phyloP scores from a whole-genome alignment of 208 protist species.

The Trypanosoma caninum region DNA sequence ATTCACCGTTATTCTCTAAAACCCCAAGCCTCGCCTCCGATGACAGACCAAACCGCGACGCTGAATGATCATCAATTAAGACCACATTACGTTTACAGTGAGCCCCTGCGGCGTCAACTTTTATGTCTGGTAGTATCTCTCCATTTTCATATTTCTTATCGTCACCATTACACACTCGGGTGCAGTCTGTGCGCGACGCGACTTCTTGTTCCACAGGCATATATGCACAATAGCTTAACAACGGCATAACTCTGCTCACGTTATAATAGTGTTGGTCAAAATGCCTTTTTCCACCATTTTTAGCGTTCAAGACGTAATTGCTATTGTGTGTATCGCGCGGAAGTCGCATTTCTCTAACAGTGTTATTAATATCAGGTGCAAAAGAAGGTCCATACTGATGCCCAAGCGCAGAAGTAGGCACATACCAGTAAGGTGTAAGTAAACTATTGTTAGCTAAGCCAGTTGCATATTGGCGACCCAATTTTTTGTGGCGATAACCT shows the following conservation, averaged over 20 bases:
- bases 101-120: too few relatives aligned
- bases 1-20: too few relatives aligned
- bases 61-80: too few relatives aligned
- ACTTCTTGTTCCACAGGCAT: too few relatives aligned
- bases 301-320: slow-evolving; percentile 59
- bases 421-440: slow-evolving; percentile 39
- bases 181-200: too few relatives aligned
- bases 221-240: not conserved
- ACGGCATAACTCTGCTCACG: slow-evolving; percentile 33
- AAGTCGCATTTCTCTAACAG: slow-evolving; percentile 5
- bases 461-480: slow-evolving; percentile 50
- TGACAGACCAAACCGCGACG: too few relatives aligned
- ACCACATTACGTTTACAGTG: too few relatives aligned
- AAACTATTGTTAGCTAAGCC: slow-evolving; percentile 36
- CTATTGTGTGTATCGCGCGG: slow-evolving; percentile 12
- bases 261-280: slow-evolving; percentile 44
- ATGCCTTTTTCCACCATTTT: slow-evolving; percentile 66
- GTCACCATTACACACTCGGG: too few relatives aligned
- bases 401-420: slow-evolving; percentile 21
- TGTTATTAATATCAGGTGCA: slow-evolving; percentile 11
- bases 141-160: too few relatives aligned
- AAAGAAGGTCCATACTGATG: not conserved
- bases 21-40: too few relatives aligned
- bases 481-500: slow-evolving; percentile 30
- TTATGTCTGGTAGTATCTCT: too few relatives aligned